A percentile compares a stretch with the other conserved stretches of the same genome.
Conservation (phyloP, 2,329 filamentous ascomycete species). For the Xylariaceae sp. region DNA sequence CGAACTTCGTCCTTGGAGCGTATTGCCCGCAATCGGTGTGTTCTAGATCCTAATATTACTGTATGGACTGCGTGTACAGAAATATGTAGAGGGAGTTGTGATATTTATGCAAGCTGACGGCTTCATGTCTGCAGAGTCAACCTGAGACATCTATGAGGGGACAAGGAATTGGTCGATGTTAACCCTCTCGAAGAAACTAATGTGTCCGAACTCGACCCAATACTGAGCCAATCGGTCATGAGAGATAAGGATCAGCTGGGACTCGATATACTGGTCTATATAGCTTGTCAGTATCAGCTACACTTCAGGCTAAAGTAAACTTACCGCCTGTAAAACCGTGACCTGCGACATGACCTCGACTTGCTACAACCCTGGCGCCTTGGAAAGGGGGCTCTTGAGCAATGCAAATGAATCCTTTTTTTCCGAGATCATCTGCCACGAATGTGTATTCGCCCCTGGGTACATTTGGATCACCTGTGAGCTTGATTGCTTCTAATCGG, state of each 20-base stretch:
- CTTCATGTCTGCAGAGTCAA: too few species aligned
- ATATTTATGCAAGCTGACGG: too few species aligned
- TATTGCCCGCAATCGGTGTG: too few species aligned
- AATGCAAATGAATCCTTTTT: slow-evolving; percentile 66
- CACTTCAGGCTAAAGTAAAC: too few species aligned
- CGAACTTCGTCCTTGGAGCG: too few species aligned
- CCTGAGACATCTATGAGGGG: slow-evolving; percentile 25
- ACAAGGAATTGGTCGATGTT: slow-evolving; percentile 60
- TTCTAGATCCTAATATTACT: too few species aligned
- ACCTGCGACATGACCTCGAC: slow-evolving; percentile 78
- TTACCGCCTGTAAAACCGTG: slow-evolving; percentile 75
- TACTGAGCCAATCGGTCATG: slow-evolving; percentile 80
- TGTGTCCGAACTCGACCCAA: slow-evolving; percentile 71
- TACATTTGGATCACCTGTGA: slow-evolving; percentile 91
- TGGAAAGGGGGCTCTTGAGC: slow-evolving; percentile 72
- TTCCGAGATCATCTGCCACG: slow-evolving; percentile 77
- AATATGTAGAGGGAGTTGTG: too few species aligned
- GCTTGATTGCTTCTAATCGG: slow-evolving; percentile 80
- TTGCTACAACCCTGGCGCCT: slow-evolving; percentile 76
- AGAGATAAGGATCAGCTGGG: slow-evolving; percentile 79
- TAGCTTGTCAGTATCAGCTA: slow-evolving; percentile 19
- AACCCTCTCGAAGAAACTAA: slow-evolving; percentile 67
- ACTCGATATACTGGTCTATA: slow-evolving; percentile 75
- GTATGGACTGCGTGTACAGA: too few species aligned
- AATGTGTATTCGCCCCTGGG: slow-evolving; percentile 87